Base-by-base conservation (phyloP, 23 red algal species). In the Gracilaria caudata region DNA sequence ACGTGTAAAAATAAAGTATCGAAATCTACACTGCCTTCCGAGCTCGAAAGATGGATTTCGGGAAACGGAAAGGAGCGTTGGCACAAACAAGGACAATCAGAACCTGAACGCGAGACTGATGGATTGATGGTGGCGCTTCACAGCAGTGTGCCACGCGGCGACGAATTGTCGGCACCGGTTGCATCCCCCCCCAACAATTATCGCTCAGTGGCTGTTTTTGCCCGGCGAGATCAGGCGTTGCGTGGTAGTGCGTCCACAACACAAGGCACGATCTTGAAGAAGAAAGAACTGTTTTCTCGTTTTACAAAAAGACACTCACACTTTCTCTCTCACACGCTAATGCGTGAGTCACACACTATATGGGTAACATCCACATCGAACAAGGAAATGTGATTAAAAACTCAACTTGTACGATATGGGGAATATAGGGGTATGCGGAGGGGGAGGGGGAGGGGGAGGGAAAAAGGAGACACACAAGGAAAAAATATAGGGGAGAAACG, bases 321-420 rank as follows among this genome's bases (percentile, higher is more conserved):
- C 26, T 29, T 32, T 3, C 29, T 36, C 10, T 17, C 8, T 17
- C 49, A 17, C 12, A 53, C 7, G 2, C 1, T 53, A 53, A 17
- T 17, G 6, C 19, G 49, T 1, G 19, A 13, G 49, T 17, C 13
- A 45, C 43, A 7, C 7, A 25, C 2, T 6, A 32, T 9, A 58
- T 12, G 54, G 58, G 5, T 6, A 6, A 32, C 25, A 12, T 64
- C 58, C 1, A 6, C 8, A 33, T 16, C 13, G 61, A 66, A 66
- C 61, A 66, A 66, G 61, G 61, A 66, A 66, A 66, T 17, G 35
- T 33, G 29, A 66, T 66, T 66, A 66, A 66, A 66, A 37, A 30
- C 61, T 66, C 61, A 66, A 66, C 61, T 66, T 36, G 61, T 66
- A 12, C 61, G 14, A 8, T 35, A 35, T 30, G 7, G 26, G 54